Evolutionary conservation across 2,329 filamentous ascomycete genomes (phyloP).

Genomic region (Mycocentrospora acerina): DNA sequence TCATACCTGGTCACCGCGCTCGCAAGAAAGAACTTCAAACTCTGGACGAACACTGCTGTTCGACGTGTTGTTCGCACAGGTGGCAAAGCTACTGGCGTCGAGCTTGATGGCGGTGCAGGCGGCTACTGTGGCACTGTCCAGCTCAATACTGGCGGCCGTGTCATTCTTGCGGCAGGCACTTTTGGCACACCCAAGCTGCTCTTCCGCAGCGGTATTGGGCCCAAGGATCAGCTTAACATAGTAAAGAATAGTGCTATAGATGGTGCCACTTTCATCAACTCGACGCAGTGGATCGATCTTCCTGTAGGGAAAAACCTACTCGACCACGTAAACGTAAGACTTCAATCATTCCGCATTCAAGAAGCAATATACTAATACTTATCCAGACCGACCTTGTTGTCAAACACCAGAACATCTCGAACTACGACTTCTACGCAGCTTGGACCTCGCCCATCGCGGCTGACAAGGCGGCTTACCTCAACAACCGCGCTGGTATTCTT

Average conservation of each 20-base stretch:
- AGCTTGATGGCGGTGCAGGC: slow-evolving; percentile 64
- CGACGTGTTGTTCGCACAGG: slow-evolving; percentile 65
- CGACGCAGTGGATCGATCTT: slow-evolving; percentile 52
- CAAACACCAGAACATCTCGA: slow-evolving; percentile 53
- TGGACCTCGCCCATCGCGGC: slow-evolving; percentile 49
- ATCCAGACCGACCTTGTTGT: slow-evolving; percentile 52
- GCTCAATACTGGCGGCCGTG: slow-evolving; percentile 61
- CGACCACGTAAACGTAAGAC: slow-evolving; percentile 54
- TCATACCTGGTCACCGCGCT: slow-evolving; percentile 68
- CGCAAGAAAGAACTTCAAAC: slow-evolving; percentile 63
- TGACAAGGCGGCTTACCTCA: slow-evolving; percentile 47
- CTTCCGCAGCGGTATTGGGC: slow-evolving; percentile 69
- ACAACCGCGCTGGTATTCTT: slow-evolving; percentile 59
- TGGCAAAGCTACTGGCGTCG: slow-evolving; percentile 65
- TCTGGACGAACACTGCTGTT: slow-evolving; percentile 68
- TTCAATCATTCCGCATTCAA: too few relatives aligned
- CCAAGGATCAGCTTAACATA: slow-evolving; percentile 49
- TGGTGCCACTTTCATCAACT: slow-evolving; percentile 46
- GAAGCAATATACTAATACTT: neutral
- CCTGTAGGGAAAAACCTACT: slow-evolving; percentile 55
- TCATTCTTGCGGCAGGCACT: slow-evolving; percentile 67
- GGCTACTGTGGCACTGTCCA: slow-evolving; percentile 63
- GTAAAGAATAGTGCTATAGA: slow-evolving; percentile 48
- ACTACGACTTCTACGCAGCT: slow-evolving; percentile 67
- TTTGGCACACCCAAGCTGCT: slow-evolving; percentile 72